phyloP scores from a whole-genome alignment of 495 filamentous ascomycete species.

The Penicillium alfredii region DNA sequence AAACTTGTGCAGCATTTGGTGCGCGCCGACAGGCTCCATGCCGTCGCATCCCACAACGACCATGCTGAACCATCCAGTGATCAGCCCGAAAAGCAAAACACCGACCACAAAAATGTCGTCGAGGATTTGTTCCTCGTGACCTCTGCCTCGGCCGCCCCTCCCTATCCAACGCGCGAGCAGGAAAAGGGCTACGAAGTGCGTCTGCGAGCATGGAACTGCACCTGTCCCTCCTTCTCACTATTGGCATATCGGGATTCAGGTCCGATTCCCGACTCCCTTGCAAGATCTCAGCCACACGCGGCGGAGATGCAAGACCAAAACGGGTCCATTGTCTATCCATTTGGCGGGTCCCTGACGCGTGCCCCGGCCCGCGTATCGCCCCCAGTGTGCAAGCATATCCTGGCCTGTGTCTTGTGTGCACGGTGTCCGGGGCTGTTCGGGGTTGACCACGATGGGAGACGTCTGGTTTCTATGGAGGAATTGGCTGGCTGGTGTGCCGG shows the following conservation, averaged over 20 bases:
- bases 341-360: constrained; percentile 47
- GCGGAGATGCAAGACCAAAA: constrained; percentile 6
- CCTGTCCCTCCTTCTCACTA: constrained; percentile 76
- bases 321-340: constrained; percentile 25
- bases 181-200: constrained; percentile 60
- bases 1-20: constrained; percentile 50
- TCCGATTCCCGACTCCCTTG: constrained; percentile 5
- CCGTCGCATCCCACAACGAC: too few species aligned
- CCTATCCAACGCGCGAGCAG: constrained; percentile 13
- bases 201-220: constrained; percentile 78
- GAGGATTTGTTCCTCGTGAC: constrained; percentile 31
- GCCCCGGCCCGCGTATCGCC: constrained; percentile 25
- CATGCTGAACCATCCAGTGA: too few species aligned
- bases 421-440: constrained; percentile 53
- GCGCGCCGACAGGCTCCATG: constrained; percentile 1
- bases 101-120: neutral
- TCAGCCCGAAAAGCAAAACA: constrained; percentile 3
- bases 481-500: constrained; percentile 73
- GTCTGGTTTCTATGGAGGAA: constrained; percentile 53
- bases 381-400: constrained; percentile 82
- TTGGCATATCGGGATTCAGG: constrained; percentile 49
- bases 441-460: constrained; percentile 49
- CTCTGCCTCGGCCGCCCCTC: constrained; percentile 43
- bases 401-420: constrained; percentile 77
- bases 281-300: constrained; percentile 3